phyloP scores from a whole-genome alignment of 768 basidiomycete genomes.

The Amanita rubescens region DNA sequence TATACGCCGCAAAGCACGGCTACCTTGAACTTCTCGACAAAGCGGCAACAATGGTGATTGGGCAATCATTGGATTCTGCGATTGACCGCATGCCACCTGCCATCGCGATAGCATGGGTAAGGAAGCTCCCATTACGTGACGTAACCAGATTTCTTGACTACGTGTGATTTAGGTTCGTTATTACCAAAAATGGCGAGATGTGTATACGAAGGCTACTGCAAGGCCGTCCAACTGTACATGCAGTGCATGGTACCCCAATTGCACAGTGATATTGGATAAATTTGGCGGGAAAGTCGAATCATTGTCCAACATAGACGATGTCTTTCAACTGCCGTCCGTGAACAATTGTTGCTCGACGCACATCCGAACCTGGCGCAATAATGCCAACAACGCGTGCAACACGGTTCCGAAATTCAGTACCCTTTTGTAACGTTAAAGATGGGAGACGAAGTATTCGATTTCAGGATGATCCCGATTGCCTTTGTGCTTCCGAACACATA shows the following conservation, averaged over 20 bases:
- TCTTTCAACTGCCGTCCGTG: not conserved
- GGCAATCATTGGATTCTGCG: not conserved
- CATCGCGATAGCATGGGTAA: conserved; percentile 1
- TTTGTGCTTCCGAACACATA: not conserved
- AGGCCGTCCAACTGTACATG: conserved; percentile 1
- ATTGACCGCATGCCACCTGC: conserved; percentile 3
- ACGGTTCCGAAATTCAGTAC: not conserved
- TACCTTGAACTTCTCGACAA: conserved; percentile 16
- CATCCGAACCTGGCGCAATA: not conserved
- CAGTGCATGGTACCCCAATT: not conserved
- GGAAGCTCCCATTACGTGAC: not conserved
- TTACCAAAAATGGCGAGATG: conserved; percentile 4
- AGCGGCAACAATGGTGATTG: conserved; percentile 10
- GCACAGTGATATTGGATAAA: not conserved
- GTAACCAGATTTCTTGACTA: not conserved
- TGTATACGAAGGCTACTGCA: not conserved
- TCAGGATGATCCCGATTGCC: not conserved
- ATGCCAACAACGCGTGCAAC: not conserved
- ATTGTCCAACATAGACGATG: not conserved
- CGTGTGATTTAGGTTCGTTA: not conserved
- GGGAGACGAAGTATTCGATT: not conserved
- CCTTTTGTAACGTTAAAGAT: not conserved
- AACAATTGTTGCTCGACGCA: not conserved
- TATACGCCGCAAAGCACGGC: conserved; percentile 15
- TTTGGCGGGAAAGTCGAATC: conserved; percentile 1